phyloP scores from a whole-genome alignment of 108 stramenopile species.

The Stephanodiscus minutulus region DNA sequence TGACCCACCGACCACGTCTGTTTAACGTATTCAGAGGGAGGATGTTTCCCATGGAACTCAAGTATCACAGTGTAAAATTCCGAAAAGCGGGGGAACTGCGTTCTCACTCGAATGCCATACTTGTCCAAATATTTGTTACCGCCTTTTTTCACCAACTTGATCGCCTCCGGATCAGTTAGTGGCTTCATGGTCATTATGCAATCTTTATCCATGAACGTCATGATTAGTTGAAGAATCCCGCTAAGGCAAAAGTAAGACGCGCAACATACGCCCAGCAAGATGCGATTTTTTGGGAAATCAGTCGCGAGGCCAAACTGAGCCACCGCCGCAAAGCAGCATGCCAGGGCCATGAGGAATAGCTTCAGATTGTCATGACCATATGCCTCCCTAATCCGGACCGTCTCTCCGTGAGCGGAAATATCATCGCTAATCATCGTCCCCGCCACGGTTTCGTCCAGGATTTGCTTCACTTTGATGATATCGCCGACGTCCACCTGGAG shows the following conservation, averaged over 20 bases:
- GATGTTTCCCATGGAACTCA: constrained; percentile 59
- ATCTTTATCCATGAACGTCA: constrained; percentile 93
- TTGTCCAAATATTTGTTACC: constrained; percentile 60
- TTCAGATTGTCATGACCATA: constrained; percentile 90
- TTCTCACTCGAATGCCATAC: constrained; percentile 79
- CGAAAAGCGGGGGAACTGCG: constrained; percentile 85
- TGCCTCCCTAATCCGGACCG: constrained; percentile 74
- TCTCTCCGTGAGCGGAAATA: constrained; percentile 48
- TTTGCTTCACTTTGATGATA: constrained; percentile 95
- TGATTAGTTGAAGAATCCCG: constrained; percentile 90
- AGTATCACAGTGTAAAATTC: constrained; percentile 87
- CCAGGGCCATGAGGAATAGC: constrained; percentile 84
- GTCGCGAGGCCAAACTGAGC: constrained; percentile 91
- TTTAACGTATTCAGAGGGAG: constrained; percentile 58
- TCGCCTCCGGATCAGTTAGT: constrained; percentile 36
- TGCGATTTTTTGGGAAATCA: constrained; percentile 91
- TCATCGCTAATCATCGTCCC: constrained; percentile 67
- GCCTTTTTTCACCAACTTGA: constrained; percentile 45
- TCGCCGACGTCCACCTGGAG: constrained; percentile 95
- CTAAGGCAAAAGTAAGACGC: constrained; percentile 88
- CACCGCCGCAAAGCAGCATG: constrained; percentile 89
- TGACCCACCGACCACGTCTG: constrained; percentile 86
- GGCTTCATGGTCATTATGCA: constrained; percentile 87
- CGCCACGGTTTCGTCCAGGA: constrained; percentile 93
- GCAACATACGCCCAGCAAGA: constrained; percentile 90